These are phyloP conservation scores for Globisporangium barbulae DNA, from an alignment of 352 stramenopile genomes.

Conservation along the genomic window DNA sequence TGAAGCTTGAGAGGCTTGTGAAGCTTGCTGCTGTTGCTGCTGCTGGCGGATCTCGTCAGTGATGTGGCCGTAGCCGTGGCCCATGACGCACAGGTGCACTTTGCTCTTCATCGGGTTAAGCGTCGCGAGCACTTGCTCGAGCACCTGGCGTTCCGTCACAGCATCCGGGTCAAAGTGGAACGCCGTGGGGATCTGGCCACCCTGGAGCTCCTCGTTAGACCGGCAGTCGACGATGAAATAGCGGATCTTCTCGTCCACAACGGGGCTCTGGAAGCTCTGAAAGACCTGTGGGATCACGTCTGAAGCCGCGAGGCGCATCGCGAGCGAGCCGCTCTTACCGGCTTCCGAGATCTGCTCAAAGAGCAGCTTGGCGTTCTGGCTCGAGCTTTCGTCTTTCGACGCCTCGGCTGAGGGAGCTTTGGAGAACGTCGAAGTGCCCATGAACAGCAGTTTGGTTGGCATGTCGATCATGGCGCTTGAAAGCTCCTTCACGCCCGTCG, in stretches of 20 bases:
- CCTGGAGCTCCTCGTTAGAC: slow-evolving; percentile 29
- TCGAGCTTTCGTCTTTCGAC: slow-evolving; percentile 18
- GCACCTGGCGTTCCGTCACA: slow-evolving; percentile 39
- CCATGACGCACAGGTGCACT: slow-evolving; percentile 80
- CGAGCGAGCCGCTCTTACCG: slow-evolving; percentile 41
- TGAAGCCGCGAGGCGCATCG: slow-evolving; percentile 48
- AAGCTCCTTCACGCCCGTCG: slow-evolving; percentile 59
- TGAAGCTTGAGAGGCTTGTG: slow-evolving; percentile 12
- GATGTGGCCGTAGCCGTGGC: slow-evolving; percentile 68
- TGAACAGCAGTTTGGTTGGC: slow-evolving; percentile 59
- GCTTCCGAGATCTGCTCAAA: slow-evolving; percentile 62
- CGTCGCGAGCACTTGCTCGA: slow-evolving; percentile 69
- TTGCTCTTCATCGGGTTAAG: slow-evolving; percentile 57
- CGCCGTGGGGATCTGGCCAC: slow-evolving; percentile 67
- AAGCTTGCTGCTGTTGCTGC: slow-evolving; percentile 11
- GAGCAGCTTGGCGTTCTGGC: slow-evolving; percentile 36
- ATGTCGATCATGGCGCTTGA: slow-evolving; percentile 71
- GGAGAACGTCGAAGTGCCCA: slow-evolving; percentile 21
- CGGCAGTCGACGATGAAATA: slow-evolving; percentile 84
- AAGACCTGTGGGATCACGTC: slow-evolving; percentile 76
- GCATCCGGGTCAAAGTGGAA: slow-evolving; percentile 75
- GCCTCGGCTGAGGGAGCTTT: not conserved
- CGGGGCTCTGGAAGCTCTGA: slow-evolving; percentile 51
- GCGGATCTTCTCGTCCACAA: slow-evolving; percentile 37
- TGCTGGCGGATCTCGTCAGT: slow-evolving; percentile 50